A percentile compares a stretch with the other conserved stretches of the same genome.
Evolutionary conservation across 2,329 filamentous ascomycete genomes (phyloP).

Genomic region (Trichophyton benhamiae): DNA sequence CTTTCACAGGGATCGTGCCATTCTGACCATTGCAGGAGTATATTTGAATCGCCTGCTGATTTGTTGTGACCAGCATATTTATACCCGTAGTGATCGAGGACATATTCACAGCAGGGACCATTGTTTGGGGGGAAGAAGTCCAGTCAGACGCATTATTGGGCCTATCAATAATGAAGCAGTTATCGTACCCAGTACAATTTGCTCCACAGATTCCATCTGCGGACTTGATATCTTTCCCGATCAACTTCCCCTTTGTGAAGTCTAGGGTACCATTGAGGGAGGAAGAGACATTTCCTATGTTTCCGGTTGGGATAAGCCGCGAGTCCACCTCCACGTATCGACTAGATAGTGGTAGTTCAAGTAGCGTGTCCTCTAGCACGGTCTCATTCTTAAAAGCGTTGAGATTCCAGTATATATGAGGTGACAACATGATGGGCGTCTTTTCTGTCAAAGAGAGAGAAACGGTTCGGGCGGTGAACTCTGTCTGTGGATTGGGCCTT

Average conservation of each 20-base stretch:
- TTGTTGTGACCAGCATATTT: slow-evolving; percentile 63
- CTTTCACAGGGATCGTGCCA: slow-evolving; percentile 41
- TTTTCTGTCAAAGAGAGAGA: slow-evolving; percentile 34
- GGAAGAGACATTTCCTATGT: slow-evolving; percentile 64
- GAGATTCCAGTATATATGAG: slow-evolving; percentile 42
- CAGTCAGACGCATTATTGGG: slow-evolving; percentile 19
- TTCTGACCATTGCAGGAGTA: slow-evolving; percentile 73
- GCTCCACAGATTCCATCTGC: slow-evolving; percentile 63
- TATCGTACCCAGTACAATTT: slow-evolving; percentile 75
- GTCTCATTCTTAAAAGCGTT: slow-evolving; percentile 36
- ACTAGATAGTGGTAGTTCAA: slow-evolving; percentile 35
- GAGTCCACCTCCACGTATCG: slow-evolving; percentile 39
- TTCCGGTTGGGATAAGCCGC: slow-evolving; percentile 63
- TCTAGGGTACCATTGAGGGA: slow-evolving; percentile 40
- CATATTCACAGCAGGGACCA: slow-evolving; percentile 47
- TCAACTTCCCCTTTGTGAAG: slow-evolving; percentile 67
- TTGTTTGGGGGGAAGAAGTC: slow-evolving; percentile 23
- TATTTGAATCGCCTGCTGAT: slow-evolving; percentile 80
- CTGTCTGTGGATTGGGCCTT: slow-evolving; percentile 25
- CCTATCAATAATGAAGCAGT: slow-evolving; percentile 38
- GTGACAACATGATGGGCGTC: slow-evolving; percentile 40
- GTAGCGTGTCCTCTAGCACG: slow-evolving; percentile 32
- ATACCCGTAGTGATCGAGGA: slow-evolving; percentile 63
- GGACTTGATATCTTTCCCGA: slow-evolving; percentile 56
- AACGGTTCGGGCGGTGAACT: slow-evolving; percentile 34